A percentile compares a stretch with the other conserved stretches of the same genome.
These are phyloP conservation scores for Penicillium occitanis DNA, from an alignment of 2,329 filamentous ascomycete genomes.

Conservation along the genomic window DNA sequence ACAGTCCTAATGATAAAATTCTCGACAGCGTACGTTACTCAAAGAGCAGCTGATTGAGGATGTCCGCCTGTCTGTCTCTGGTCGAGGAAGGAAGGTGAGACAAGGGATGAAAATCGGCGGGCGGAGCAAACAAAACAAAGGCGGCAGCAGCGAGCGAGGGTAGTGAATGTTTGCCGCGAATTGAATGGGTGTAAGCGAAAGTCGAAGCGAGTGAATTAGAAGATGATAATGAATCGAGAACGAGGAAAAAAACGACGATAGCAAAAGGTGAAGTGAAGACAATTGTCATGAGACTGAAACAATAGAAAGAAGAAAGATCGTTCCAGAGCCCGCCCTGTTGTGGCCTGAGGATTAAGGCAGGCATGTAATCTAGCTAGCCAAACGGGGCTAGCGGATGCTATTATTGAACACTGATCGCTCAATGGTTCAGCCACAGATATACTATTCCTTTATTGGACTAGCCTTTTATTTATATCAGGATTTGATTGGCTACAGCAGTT, in stretches of 20 bases:
- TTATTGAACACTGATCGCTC: constrained; percentile 16
- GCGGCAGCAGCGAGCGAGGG: constrained; percentile 2
- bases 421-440: neutral
- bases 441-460: neutral
- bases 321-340: constrained; percentile 4
- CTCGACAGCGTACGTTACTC: neutral
- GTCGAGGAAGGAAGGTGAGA: constrained; percentile 9
- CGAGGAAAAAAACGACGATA: neutral
- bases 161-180: neutral
- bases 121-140: neutral
- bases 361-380: neutral
- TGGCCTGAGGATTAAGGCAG: constrained; percentile 8
- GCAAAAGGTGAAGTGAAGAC: neutral
- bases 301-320: constrained; percentile 10
- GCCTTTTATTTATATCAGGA: fast-evolving
- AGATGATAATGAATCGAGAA: neutral
- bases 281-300: neutral
- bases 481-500: neutral
- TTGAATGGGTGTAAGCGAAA: neutral
- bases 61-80: neutral
- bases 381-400: constrained; percentile 4
- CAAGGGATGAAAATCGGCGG: constrained; percentile 12
- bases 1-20: neutral
- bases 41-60: neutral
- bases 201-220: constrained; percentile 11